A percentile compares a stretch with the other conserved stretches of the same genome.
These are phyloP conservation scores for Petunia hybrid DNA, from an alignment of 305 asterid genomes.

Conservation along the genomic window DNA sequence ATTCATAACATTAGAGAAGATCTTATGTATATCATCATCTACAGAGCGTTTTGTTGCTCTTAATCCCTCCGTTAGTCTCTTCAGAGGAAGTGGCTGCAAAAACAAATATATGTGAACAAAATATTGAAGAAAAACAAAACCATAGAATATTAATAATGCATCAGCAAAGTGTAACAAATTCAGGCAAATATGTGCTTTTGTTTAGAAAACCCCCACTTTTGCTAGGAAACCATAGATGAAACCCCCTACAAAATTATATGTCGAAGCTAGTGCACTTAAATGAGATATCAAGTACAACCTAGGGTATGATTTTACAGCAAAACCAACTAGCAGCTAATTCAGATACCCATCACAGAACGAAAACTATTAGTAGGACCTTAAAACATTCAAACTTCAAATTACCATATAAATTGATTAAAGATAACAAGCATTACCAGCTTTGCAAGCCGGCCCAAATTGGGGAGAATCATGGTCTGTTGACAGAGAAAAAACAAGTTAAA, in stretches of 20 bases:
- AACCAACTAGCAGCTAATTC: not conserved
- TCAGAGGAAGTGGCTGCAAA: constrained; percentile 89
- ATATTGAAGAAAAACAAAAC: constrained; percentile 9
- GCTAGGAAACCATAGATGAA: not conserved
- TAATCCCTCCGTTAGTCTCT: constrained; percentile 83
- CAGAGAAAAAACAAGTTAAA: constrained; percentile 41
- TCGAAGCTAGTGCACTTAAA: not conserved
- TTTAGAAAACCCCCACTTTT: not conserved
- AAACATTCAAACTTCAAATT: constrained; percentile 30
- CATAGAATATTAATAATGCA: constrained; percentile 19
- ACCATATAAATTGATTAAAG: constrained; percentile 32
- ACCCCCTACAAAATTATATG: constrained; percentile 3
- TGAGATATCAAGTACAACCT: constrained; percentile 15
- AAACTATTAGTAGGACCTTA: constrained; percentile 17
- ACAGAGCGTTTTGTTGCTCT: constrained; percentile 67
- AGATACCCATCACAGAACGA: constrained; percentile 23
- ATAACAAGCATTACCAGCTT: constrained; percentile 71
- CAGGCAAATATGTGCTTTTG: not conserved
- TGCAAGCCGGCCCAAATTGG: constrained; percentile 90
- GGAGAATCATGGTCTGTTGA: constrained; percentile 89
- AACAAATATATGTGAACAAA: constrained; percentile 27
- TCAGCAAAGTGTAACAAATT: constrained; percentile 8
- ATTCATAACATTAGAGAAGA: constrained; percentile 76
- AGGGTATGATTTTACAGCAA: constrained; percentile 21
- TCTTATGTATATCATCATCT: constrained; percentile 72